These are phyloP conservation scores for Phytomonas sp. DNA, from an alignment of 208 protist genomes.

Conservation along the genomic window DNA sequence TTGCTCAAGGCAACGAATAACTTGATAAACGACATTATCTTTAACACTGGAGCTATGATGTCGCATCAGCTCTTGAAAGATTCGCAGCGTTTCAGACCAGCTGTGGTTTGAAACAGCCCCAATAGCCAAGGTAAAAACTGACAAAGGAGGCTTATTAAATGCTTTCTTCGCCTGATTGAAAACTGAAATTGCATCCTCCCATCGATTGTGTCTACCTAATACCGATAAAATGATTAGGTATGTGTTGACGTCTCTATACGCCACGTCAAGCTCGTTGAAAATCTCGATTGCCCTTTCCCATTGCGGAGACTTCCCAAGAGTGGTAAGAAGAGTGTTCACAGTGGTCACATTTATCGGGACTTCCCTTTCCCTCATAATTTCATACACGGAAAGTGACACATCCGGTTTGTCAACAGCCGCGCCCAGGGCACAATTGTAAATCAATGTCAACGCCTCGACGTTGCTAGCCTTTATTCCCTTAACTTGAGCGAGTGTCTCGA, in stretches of 20 bases:
- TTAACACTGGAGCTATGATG: slow-evolving; percentile 58
- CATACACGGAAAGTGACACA: slow-evolving; percentile 31
- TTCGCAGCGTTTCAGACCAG: slow-evolving; percentile 49
- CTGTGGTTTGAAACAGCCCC: slow-evolving; percentile 42
- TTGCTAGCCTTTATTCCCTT: slow-evolving; percentile 18
- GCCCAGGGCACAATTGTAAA: slow-evolving; percentile 84
- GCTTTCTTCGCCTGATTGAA: slow-evolving; percentile 42
- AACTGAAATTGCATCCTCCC: slow-evolving; percentile 42
- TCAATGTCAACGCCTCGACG: slow-evolving; percentile 53
- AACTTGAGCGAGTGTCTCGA: slow-evolving; percentile 31
- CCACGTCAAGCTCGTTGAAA: slow-evolving; percentile 26
- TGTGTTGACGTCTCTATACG: slow-evolving; percentile 56
- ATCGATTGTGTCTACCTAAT: slow-evolving; percentile 52
- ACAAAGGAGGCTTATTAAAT: slow-evolving; percentile 35
- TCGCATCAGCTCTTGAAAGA: slow-evolving; percentile 72
- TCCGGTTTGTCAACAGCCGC: slow-evolving; percentile 59
- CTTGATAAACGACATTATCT: slow-evolving; percentile 67
- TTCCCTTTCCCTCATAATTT: slow-evolving; percentile 33
- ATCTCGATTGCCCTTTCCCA: slow-evolving; percentile 60
- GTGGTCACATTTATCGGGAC: slow-evolving; percentile 65
- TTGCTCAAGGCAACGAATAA: slow-evolving; percentile 61
- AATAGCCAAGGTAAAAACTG: slow-evolving; percentile 64
- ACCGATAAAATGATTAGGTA: slow-evolving; percentile 73
- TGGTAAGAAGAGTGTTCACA: slow-evolving; percentile 73
- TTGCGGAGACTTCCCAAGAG: slow-evolving; percentile 35